Base-by-base conservation (phyloP, 2,329 filamentous ascomycete species). In the Davidsoniella virescens region DNA sequence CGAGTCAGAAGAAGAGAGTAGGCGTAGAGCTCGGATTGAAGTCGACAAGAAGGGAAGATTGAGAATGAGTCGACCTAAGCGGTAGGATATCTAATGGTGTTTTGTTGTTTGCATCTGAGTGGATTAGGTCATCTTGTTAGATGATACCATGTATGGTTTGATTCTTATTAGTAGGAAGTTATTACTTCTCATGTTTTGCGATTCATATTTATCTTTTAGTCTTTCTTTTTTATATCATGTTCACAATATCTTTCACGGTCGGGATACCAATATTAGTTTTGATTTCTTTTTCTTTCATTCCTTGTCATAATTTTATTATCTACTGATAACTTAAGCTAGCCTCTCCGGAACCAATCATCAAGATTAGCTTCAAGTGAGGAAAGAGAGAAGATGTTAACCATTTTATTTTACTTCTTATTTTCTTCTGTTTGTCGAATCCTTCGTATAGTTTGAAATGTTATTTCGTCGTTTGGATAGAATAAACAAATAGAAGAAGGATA, bases 11-110 rank as follows among this genome's bases (percentile, higher is more conserved):
- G 68, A 73, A 56, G 71, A 73, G 58, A 67, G 69, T 45, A 67
- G 67, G 60, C 73, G 68, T 62, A 75, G 75, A 49, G 70, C 84
- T 55, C 72, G 82, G 58, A 78, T 94, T 59, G 84, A 87, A 68
- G 87, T 84, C 72, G 87, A 95, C 69, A 82, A 82, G 72, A 92
- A 85, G 87, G 87, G 88, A 93, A 92, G 82, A 84, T 80, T 92
- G 78, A 78, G 80, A 71, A 80, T 88, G 69, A 84, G 83, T 70
- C 76, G 85, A 66, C 84, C 83, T 61, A 78, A 80, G 69, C 29
- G 41, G 20, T 51, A 42, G 43, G 5, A 43, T 17, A 14, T 43
- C 23, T 9, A 6, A 12, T 33, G 29, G 29, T 33, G 8, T 38
- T 41, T 4, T 36, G n/a, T 38, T 25, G 20, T 16, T 20, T n/a